Base-by-base conservation (phyloP, 2,329 filamentous ascomycete genomes). In the Aspergillus flavus region DNA sequence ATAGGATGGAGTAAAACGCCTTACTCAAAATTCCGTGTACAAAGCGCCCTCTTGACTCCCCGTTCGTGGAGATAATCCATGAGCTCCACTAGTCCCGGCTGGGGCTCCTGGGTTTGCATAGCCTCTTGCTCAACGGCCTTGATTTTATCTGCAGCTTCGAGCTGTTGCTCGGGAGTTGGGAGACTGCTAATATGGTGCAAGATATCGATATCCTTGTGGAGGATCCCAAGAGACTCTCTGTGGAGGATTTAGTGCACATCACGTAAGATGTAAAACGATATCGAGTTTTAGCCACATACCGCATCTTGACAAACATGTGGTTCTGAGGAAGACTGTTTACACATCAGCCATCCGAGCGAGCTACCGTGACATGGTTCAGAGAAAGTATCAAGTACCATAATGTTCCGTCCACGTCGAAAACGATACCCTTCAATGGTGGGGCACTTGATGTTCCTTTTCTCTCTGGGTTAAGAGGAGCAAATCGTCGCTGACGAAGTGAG, bases 351-450 rank as follows among this genome's bases (percentile, higher is more conserved):
- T 34, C 32, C 14, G 16, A 50, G 6, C 26, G 14, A 34, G 30
- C 28, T 12, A 16, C 28, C 9, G 28, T 12, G 9, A 32, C 26
- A 48, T 16, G 45, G 45, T 23, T 46, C 23, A 30, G 2, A 6
- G 48, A 11, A 36, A 58, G 48, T 23, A 58, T 52, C 54, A 19
- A 56, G 19, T 80, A 96, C 94, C 91, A 97, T 64, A 98, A 80
- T 28, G 94, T 99, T 4, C 94, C 94, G 78, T 99, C 94, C 66
- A 99, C 92, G 80, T 99, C 94, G 79, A 98, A 98, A 16, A 98
- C 82, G 30, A 89, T 83, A 2, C 87, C 87, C 70, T 83, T 82
- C 61, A 89, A 71, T 34, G 70, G 71, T 48, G 84, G 82, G 21
- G 78, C 77, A 65, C 55, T 73, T 65, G 58, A 74, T 68, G 23